Conservation (phyloP, 495 filamentous ascomycete species). For the Patellaria atrata region DNA sequence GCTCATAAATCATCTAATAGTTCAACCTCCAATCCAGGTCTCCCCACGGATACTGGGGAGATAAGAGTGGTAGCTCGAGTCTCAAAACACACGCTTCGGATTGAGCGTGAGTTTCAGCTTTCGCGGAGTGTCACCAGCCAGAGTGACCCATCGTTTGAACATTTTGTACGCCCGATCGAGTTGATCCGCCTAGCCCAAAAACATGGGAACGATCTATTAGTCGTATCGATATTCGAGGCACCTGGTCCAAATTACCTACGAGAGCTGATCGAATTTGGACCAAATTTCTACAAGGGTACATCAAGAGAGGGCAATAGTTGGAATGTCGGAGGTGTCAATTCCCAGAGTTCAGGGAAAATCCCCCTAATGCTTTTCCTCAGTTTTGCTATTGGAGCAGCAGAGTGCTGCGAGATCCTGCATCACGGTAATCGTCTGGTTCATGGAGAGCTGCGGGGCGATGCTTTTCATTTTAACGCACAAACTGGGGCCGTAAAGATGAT, state of each 20-base stretch:
- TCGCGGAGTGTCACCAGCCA: conserved; percentile 46
- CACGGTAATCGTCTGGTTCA: conserved; percentile 71
- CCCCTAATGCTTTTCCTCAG: conserved; percentile 64
- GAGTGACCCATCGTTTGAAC: conserved; percentile 56
- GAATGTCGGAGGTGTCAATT: conserved; percentile 20
- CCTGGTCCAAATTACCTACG: conserved; percentile 59
- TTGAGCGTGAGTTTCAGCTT: conserved; percentile 77
- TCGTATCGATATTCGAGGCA: conserved; percentile 66
- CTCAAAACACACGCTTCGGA: conserved; percentile 60
- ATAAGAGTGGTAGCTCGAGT: conserved; percentile 54
- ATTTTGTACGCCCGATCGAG: conserved; percentile 63
- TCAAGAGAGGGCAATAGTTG: conserved; percentile 13
- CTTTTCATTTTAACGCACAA: conserved; percentile 66
- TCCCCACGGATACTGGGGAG: background rate
- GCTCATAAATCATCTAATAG: conserved; percentile 1
- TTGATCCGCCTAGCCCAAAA: conserved; percentile 49
- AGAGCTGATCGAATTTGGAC: conserved; percentile 59
- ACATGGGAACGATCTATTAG: conserved; percentile 48
- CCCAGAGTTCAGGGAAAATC: conserved; percentile 38
- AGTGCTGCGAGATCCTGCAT: conserved; percentile 75
- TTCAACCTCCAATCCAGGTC: background rate
- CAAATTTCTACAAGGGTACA: conserved; percentile 35
- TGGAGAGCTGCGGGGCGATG: conserved; percentile 74
- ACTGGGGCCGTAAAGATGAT: conserved; percentile 58
- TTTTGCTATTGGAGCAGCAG: conserved; percentile 73